These are phyloP conservation scores for Thalia dealbata DNA, from an alignment of 176 grass and related monocot species.

Conservation along the genomic window DNA sequence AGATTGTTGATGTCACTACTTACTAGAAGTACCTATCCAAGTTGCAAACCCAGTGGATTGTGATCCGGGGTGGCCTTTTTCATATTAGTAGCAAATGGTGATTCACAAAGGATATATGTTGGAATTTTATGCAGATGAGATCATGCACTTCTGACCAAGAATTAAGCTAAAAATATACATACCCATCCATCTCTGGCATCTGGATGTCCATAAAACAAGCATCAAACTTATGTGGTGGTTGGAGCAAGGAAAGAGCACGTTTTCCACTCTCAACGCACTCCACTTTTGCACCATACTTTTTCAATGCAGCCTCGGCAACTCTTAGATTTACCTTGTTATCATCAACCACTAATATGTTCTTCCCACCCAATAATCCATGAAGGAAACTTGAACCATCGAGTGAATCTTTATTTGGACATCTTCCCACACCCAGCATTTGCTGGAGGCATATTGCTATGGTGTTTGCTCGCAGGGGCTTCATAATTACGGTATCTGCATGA, in stretches of 20 bases:
- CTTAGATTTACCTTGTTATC: slow-evolving; percentile 95
- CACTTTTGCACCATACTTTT: slow-evolving; percentile 82
- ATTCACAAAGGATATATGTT: too few species aligned
- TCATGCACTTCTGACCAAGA: background rate
- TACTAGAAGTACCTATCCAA: too few species aligned
- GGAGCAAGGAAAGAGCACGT: slow-evolving; percentile 71
- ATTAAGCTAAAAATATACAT: slow-evolving; percentile 19
- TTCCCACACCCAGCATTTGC: slow-evolving; percentile 63
- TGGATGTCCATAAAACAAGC: slow-evolving; percentile 99
- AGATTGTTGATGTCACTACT: too few species aligned
- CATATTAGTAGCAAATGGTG: too few species aligned
- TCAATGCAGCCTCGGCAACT: slow-evolving; percentile 79
- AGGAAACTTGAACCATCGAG: slow-evolving; percentile 36
- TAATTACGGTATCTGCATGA: slow-evolving; percentile 53
- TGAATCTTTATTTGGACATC: slow-evolving; percentile 40
- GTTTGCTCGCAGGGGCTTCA: slow-evolving; percentile 86
- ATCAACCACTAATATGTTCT: slow-evolving; percentile 95
- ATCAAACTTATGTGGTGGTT: slow-evolving; percentile 74
- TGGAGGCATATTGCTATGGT: slow-evolving; percentile 65
- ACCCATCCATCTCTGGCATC: slow-evolving; percentile 99
- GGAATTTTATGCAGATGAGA: background rate
- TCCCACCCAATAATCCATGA: slow-evolving; percentile 50
- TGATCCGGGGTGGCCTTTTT: too few species aligned
- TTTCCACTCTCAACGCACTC: slow-evolving; percentile 82
- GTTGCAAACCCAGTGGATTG: too few species aligned